These are phyloP conservation scores for Hemisphaericaspora xylofermentans DNA, from an alignment of 1,139 yeast species.

Conservation along the genomic window DNA sequence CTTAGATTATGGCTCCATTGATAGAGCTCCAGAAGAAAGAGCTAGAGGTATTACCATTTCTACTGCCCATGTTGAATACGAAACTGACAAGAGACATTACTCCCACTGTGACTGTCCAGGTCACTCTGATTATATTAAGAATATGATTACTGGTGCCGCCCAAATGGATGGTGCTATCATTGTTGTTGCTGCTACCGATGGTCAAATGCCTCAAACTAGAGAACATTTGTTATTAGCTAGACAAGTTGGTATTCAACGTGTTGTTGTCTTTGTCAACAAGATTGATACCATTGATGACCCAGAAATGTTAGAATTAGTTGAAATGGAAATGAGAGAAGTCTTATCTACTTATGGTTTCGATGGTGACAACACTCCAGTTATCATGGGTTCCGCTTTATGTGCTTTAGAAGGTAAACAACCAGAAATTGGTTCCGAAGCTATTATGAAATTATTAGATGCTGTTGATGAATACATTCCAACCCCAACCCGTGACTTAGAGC, in stretches of 20 bases:
- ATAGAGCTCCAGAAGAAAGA: slow-evolving; percentile 99
- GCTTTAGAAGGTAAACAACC: slow-evolving; percentile 88
- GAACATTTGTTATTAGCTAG: slow-evolving; percentile 97
- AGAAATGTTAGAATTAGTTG: slow-evolving; percentile 98
- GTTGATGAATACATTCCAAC: slow-evolving; percentile 95
- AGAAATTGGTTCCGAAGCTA: slow-evolving; percentile 89
- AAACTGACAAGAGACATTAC: slow-evolving; percentile 88
- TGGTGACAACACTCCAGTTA: slow-evolving; percentile 96
- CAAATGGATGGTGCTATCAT: slow-evolving; percentile 99
- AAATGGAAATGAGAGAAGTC: slow-evolving; percentile 99
- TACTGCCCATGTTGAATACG: slow-evolving; percentile 95
- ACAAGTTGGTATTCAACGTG: slow-evolving; percentile 98
- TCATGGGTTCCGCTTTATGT: slow-evolving; percentile 98
- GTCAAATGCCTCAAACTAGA: slow-evolving; percentile 99
- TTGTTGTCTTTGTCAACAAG: slow-evolving; percentile 97
- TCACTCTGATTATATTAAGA: slow-evolving; percentile 97
- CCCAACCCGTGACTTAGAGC: slow-evolving; percentile 92
- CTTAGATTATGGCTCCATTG: slow-evolving; percentile 90
- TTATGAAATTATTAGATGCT: slow-evolving; percentile 81
- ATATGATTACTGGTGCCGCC: slow-evolving; percentile 99
- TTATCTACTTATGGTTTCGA: slow-evolving; percentile 89
- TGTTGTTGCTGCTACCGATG: slow-evolving; percentile 98
- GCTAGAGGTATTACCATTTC: slow-evolving; percentile 99
- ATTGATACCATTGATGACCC: slow-evolving; percentile 97
- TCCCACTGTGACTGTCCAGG: slow-evolving; percentile 99